phyloP scores from a whole-genome alignment of 1,139 yeast species.

The Saccharomyces hybrid region DNA sequence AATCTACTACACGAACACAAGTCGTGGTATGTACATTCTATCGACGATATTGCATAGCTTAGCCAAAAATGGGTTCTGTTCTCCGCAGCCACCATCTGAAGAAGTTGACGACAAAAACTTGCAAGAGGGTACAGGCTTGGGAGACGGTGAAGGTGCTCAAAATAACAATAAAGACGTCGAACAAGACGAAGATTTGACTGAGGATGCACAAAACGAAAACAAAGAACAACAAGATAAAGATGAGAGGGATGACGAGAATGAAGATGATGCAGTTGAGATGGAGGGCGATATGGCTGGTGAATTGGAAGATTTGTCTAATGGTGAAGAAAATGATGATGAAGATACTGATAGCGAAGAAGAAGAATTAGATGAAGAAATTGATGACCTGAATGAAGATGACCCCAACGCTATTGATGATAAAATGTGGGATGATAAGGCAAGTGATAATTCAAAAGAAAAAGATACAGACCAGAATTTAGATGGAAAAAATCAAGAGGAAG shows the following conservation, averaged over 20 bases:
- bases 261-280: constrained; percentile 82
- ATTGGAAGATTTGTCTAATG: constrained; percentile 69
- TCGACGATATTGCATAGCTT: constrained; percentile 50
- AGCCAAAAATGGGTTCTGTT: constrained; percentile 85
- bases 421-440: constrained; percentile 96
- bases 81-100: constrained; percentile 76
- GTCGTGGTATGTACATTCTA: constrained; percentile 57
- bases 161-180: constrained; percentile 78
- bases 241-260: constrained; percentile 46
- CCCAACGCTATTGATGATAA: constrained; percentile 95
- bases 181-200: constrained; percentile 85
- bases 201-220: constrained; percentile 80
- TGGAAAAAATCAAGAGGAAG: constrained; percentile 43
- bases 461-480: constrained; percentile 63
- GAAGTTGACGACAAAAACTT: constrained; percentile 54
- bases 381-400: constrained; percentile 81
- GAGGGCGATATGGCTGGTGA: constrained; percentile 98
- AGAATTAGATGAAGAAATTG: constrained; percentile 81
- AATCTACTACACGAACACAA: constrained; percentile 42
- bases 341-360: constrained; percentile 45
- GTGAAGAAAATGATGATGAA: constrained; percentile 52
- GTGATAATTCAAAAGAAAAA: constrained; percentile 64
- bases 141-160: constrained; percentile 89
- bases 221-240: constrained; percentile 64
- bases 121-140: constrained; percentile 89